phyloP scores from a whole-genome alignment of 371 early-diverging fungal species.

The Smittium culicis region DNA sequence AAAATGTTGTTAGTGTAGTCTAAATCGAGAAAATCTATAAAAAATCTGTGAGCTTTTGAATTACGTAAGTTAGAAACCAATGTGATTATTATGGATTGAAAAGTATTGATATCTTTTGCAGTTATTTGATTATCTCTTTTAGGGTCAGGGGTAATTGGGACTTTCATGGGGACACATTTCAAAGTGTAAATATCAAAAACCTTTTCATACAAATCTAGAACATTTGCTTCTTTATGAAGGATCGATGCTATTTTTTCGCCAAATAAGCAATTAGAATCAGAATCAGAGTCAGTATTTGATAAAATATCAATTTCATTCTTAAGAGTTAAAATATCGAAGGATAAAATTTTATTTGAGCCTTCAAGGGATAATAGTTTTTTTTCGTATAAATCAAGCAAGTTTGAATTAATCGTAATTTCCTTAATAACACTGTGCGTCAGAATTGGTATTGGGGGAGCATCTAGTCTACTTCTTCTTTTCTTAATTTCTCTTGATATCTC shows the following conservation, averaged over 20 bases:
- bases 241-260: background rate
- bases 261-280: no score
- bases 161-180: no score
- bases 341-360: no score
- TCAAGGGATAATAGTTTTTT: background rate
- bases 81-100: background rate
- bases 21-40: background rate
- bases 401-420: background rate
- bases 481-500: slow-evolving; percentile 46
- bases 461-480: slow-evolving; percentile 50
- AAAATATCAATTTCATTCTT: no score
- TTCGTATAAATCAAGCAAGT: background rate
- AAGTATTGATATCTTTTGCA: background rate
- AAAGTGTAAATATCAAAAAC: background rate
- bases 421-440: background rate
- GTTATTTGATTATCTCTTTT: background rate
- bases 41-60: background rate
- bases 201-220: background rate
- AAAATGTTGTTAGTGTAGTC: background rate
- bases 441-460: slow-evolving; percentile 38
- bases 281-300: no score
- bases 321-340: no score
- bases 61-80: background rate
- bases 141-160: no score
- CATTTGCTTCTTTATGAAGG: background rate